Percentiles rank a stretch among this genome's conserved stretches.
Conservation (phyloP, 192 early-diverging fungal species). For the Umbelopsis ramanniana region DNA sequence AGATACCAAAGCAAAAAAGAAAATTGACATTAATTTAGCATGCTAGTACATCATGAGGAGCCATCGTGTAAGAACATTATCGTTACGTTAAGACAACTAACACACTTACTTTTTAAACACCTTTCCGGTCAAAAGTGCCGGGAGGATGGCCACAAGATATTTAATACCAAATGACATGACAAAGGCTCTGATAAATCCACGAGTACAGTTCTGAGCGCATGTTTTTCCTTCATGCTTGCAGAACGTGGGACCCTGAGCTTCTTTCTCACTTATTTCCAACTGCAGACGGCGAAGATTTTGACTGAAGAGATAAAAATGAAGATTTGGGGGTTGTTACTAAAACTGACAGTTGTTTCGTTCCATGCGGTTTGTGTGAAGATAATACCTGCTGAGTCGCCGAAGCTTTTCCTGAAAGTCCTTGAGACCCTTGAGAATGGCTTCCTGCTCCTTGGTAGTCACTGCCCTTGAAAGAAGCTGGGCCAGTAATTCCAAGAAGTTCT, state of each 20-base stretch:
- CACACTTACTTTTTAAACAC: constrained; percentile 52
- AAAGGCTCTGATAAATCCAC: constrained; percentile 69
- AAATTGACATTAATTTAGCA: not conserved
- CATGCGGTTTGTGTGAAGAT: too few species aligned
- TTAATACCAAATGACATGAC: constrained; percentile 63
- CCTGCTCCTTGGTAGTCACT: constrained; percentile 69
- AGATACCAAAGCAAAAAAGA: not conserved
- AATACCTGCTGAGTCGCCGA: constrained; percentile 63
- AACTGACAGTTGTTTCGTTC: too few species aligned
- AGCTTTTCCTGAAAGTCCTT: constrained; percentile 67
- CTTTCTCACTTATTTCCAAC: constrained; percentile 39
- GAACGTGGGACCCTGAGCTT: constrained; percentile 30
- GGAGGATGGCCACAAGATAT: constrained; percentile 56
- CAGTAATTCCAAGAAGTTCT: constrained; percentile 65
- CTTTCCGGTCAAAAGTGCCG: constrained; percentile 58
- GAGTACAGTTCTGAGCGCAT: constrained; percentile 65
- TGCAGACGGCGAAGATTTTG: constrained; percentile 48
- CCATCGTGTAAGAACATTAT: too few species aligned
- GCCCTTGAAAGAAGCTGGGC: constrained; percentile 64
- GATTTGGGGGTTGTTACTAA: not conserved
- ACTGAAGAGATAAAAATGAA: constrained; percentile 35
- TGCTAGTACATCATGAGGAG: too few species aligned
- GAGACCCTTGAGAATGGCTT: constrained; percentile 59
- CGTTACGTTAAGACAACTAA: too few species aligned
- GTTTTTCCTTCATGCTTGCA: constrained; percentile 69